Percentiles rank a stretch among this genome's conserved stretches.
phyloP scores from a whole-genome alignment of 1,284 basidiomycete genomes.

The Ustilago xerochloae region DNA sequence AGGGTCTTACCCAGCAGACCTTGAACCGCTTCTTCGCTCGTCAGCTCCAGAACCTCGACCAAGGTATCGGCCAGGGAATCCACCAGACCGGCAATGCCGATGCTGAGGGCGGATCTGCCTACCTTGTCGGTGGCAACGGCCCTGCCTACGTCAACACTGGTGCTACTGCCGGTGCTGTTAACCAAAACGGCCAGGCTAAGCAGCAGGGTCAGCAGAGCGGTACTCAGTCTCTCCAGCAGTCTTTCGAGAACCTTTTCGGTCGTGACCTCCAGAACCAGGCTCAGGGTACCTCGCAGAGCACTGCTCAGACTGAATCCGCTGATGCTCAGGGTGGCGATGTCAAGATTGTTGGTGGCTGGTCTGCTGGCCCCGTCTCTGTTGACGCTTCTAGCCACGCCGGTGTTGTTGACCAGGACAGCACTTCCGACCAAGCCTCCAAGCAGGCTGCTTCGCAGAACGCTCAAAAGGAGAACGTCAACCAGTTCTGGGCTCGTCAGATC shows the following conservation, averaged over 20 bases:
- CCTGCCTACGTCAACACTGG: conserved; percentile 22
- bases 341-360: conserved; percentile 18
- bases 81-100: conserved; percentile 28
- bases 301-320: conserved; percentile 26
- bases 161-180: conserved; percentile 23
- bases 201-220: conserved; percentile 40
- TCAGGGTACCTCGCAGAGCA: conserved; percentile 27
- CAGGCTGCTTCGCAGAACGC: conserved; percentile 29
- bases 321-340: conserved; percentile 26
- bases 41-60: conserved; percentile 23
- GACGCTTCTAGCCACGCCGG: conserved; percentile 30
- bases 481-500: conserved; percentile 15
- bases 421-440: conserved; percentile 19
- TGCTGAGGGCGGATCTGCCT: conserved; percentile 32
- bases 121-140: conserved; percentile 26
- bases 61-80: conserved; percentile 40
- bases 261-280: conserved; percentile 31
- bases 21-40: conserved; percentile 31
- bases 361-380: conserved; percentile 21
- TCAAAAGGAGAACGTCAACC: conserved; percentile 14
- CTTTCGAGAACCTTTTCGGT: conserved; percentile 23
- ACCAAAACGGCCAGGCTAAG: conserved; percentile 25
- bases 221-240: conserved; percentile 26
- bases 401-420: conserved; percentile 20
- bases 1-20: conserved; percentile 14